Evolutionary conservation across 768 basidiomycete genomes (phyloP).

Genomic region (Boletus rubescentipes): DNA sequence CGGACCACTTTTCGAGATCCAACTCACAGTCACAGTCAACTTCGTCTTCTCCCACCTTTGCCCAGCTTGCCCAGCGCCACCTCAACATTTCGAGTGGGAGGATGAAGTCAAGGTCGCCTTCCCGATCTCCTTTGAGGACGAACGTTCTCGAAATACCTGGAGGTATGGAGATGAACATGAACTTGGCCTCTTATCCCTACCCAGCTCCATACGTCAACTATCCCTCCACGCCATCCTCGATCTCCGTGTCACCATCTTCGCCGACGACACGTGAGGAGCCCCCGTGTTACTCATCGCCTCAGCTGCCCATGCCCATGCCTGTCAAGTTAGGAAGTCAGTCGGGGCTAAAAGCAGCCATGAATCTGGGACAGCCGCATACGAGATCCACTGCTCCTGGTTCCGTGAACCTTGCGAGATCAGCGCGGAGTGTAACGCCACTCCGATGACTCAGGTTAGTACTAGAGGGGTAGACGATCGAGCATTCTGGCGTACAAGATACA

Average conservation of each 20-base stretch:
- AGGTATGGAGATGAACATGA: conserved; percentile 12
- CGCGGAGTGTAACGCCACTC: conserved; percentile 26
- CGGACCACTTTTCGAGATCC: conserved; percentile 14
- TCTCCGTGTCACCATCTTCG: conserved; percentile 50
- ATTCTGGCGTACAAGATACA: neutral
- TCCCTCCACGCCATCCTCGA: conserved; percentile 60
- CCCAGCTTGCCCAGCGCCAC: conserved; percentile 27
- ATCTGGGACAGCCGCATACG: conserved; percentile 11
- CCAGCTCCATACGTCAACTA: conserved; percentile 44
- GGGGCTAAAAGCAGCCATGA: conserved; percentile 14
- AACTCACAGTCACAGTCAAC: conserved; percentile 12
- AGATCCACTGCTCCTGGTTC: conserved; percentile 13
- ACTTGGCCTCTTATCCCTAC: conserved; percentile 10
- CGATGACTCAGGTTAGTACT: conserved; percentile 17
- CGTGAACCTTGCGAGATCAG: conserved; percentile 19
- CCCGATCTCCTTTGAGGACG: conserved; percentile 31
- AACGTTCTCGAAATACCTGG: conserved; percentile 19
- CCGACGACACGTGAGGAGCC: conserved; percentile 24
- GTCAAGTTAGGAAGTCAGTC: conserved; percentile 18
- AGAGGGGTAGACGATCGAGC: conserved; percentile 2
- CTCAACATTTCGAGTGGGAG: conserved; percentile 22
- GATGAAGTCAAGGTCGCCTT: conserved; percentile 31
- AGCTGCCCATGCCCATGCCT: conserved; percentile 10
- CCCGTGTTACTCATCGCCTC: conserved; percentile 23
- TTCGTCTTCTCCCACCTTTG: conserved; percentile 13